Evolutionary conservation across 2,329 filamentous ascomycete genomes (phyloP).

Genomic region (Dryadomyces sulphureus): DNA sequence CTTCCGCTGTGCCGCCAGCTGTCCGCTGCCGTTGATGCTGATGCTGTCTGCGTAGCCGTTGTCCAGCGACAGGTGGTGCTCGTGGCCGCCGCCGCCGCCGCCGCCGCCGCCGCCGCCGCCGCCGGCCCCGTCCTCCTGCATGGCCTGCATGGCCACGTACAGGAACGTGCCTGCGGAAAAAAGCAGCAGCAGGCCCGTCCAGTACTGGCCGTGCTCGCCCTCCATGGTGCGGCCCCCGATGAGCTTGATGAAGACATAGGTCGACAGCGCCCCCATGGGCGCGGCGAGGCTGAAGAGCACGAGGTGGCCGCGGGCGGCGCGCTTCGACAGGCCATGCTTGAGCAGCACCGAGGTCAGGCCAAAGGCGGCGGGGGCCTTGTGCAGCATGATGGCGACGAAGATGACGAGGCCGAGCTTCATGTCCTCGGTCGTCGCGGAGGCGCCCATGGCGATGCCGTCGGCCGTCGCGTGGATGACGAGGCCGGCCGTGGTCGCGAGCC

Average conservation of each 20-base stretch:
- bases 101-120: slow-evolving; percentile 23
- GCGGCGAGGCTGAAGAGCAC: slow-evolving; percentile 86
- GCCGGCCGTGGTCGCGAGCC: slow-evolving; percentile 74
- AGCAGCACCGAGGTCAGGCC: slow-evolving; percentile 80
- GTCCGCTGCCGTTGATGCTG: too few relatives aligned
- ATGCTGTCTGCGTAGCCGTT: slow-evolving; percentile 41
- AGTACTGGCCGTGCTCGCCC: slow-evolving; percentile 59
- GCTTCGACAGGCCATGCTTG: slow-evolving; percentile 81
- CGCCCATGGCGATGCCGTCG: slow-evolving; percentile 90
- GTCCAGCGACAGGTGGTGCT: slow-evolving; percentile 26
- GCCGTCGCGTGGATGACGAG: slow-evolving; percentile 93
- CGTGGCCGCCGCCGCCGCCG: slow-evolving; percentile 23
- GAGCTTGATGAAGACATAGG: slow-evolving; percentile 66
- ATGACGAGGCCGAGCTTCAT: slow-evolving; percentile 76
- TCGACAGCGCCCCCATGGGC: slow-evolving; percentile 69
- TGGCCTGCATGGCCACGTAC: slow-evolving; percentile 98
- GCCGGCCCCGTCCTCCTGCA: slow-evolving; percentile 56
- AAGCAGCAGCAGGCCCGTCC: slow-evolving; percentile 83
- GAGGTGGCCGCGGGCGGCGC: slow-evolving; percentile 69
- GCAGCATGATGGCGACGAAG: slow-evolving; percentile 91
- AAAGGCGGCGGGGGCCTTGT: slow-evolving; percentile 93
- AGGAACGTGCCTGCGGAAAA: slow-evolving; percentile 94
- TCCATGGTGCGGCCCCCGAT: slow-evolving; percentile 44
- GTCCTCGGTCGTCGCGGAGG: slow-evolving; percentile 62
- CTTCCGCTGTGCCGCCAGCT: slow-evolving; percentile 28